Percentiles rank a stretch among this genome's conserved stretches.
phyloP scores from a whole-genome alignment of 371 early-diverging fungal species.

The Saksenaea vasiformis region DNA sequence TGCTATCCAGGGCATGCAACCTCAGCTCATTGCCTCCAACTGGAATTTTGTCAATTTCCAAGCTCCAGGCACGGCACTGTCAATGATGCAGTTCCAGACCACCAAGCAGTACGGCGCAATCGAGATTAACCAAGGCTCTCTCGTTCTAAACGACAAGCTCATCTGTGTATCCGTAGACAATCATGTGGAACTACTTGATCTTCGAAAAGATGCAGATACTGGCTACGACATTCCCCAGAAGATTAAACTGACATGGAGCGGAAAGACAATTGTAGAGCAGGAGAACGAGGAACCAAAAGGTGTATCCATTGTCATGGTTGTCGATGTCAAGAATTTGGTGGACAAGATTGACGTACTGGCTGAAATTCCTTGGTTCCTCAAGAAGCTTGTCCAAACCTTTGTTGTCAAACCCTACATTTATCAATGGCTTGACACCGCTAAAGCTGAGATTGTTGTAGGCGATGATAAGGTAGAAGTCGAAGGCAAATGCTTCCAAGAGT shows the following conservation, averaged over 20 bases:
- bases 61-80: conserved; percentile 58
- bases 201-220: conserved; percentile 66
- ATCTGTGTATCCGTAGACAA: conserved; percentile 79
- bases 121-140: conserved; percentile 74
- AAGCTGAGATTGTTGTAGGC: conserved; percentile 67
- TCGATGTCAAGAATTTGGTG: conserved; percentile 61
- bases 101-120: conserved; percentile 73
- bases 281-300: conserved; percentile 44
- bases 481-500: conserved; percentile 73
- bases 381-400: conserved; percentile 88
- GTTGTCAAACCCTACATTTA: conserved; percentile 93
- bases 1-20: conserved; percentile 84
- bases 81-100: conserved; percentile 83
- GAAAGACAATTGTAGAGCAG: conserved; percentile 64
- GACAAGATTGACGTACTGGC: conserved; percentile 85
- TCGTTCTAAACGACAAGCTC: conserved; percentile 69
- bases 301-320: conserved; percentile 62
- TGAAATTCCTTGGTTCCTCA: conserved; percentile 86
- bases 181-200: conserved; percentile 52
- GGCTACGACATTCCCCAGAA: conserved; percentile 81
- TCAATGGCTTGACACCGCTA: conserved; percentile 78
- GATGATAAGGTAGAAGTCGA: conserved; percentile 59
- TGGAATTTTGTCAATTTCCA: conserved; percentile 85
- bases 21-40: conserved; percentile 81
- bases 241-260: conserved; percentile 71